Base-by-base conservation (phyloP, 2,329 filamentous ascomycete species). In the Ophiocordyceps camponoti-floridani region DNA sequence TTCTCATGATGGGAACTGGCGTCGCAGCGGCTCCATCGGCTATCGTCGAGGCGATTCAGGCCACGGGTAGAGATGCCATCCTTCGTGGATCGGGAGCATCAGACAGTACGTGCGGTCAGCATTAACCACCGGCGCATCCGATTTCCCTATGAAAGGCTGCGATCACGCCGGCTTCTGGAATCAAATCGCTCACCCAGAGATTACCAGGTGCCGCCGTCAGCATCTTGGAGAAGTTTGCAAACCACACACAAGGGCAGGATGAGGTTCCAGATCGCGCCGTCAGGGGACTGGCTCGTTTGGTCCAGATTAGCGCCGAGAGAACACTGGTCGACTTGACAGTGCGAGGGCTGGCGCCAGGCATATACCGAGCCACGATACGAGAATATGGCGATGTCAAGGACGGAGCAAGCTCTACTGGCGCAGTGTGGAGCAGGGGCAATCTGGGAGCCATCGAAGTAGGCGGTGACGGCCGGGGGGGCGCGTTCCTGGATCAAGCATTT, bases 21-120 rank as follows among this genome's bases (percentile, higher is more conserved):
- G 41, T 33, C 37, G 40, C 54, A 75, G 84, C 85, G 52, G 78
- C 91, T 18, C 91, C 91, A 14, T 95, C 88, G 44, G 75, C 82
- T 41, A 94, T 96, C 51, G 87, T 95, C 28, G 70, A 79, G 49
- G 83, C 89, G 8, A 94, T 96, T 50, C 84, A 95, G 66, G 71
- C 73, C 41, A 95, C 88, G 10, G 91, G 91, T 44, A 78, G 87
- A 56, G 89, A 96, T 73, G 89, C 89, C 41, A 95, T 98, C 56
- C 67, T 98, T 47, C 81, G 91, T 52, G 91, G 91, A 45, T 88
- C 83, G 47, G 91, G 91, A 50, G 75, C 72, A 53, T 81, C 85
- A 57, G 81, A 95, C 64, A 85, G 85, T 88, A 70, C 56, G 79
- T 73, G 47, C 43, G 49, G 40, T 7, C 19, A 16, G 8, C 13